These are phyloP conservation scores for Coemansia sp. DNA, from an alignment of 371 early-diverging fungal species.

Conservation along the genomic window DNA sequence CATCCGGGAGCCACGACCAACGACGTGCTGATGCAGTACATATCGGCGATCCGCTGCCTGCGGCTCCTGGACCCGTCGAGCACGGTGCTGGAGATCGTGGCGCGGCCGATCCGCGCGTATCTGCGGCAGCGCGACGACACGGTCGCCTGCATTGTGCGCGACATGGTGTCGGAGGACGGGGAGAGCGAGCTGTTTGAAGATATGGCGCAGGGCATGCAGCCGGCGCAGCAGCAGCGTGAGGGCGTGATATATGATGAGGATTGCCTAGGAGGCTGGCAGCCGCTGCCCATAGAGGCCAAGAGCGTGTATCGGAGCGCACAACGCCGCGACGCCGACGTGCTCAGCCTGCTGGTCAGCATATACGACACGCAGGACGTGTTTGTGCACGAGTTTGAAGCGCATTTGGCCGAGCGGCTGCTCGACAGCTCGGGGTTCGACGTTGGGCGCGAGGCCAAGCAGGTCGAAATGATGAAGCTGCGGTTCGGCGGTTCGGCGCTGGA, in stretches of 20 bases:
- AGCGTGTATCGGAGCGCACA: conserved; percentile 23
- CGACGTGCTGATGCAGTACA: conserved; percentile 63
- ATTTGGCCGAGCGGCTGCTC: conserved; percentile 55
- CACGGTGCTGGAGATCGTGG: conserved; percentile 57
- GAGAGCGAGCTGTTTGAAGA: conserved; percentile 49
- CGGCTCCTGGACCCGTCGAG: conserved; percentile 62
- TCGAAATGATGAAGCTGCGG: conserved; percentile 62
- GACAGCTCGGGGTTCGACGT: conserved; percentile 49
- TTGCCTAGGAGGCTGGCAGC: conserved; percentile 21
- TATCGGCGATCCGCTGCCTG: conserved; percentile 57
- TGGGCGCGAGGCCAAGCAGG: conserved; percentile 57
- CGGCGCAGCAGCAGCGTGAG: conserved; percentile 13
- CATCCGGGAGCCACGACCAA: conserved; percentile 63
- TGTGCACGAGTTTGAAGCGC: conserved; percentile 59
- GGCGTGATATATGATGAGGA: conserved; percentile 45
- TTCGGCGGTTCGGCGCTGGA: conserved; percentile 60
- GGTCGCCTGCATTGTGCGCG: conserved; percentile 57
- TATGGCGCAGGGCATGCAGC: conserved; percentile 9
- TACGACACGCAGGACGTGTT: conserved; percentile 61
- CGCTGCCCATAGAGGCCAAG: conserved; percentile 38
- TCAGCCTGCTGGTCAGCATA: conserved; percentile 55
- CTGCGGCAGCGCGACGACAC: conserved; percentile 60
- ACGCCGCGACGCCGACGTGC: conserved; percentile 45
- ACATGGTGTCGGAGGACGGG: conserved; percentile 53
- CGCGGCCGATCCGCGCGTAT: conserved; percentile 56